Percentiles rank a stretch among this genome's conserved stretches.
These are phyloP conservation scores for Spatholobus suberectus DNA, from an alignment of 306 rosid species.

Conservation along the genomic window DNA sequence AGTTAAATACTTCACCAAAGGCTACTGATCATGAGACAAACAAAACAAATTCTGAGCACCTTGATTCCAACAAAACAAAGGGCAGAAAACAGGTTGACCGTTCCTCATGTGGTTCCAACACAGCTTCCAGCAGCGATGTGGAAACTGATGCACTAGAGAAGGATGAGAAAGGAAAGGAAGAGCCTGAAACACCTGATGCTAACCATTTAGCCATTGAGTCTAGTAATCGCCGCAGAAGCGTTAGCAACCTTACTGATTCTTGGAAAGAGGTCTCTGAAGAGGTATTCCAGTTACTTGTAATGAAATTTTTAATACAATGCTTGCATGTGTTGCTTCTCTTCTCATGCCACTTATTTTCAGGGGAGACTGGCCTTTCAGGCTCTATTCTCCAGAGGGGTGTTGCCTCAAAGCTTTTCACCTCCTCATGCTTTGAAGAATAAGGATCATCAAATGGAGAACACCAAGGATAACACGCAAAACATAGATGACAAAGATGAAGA, in stretches of 20 bases:
- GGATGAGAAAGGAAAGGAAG: constrained; percentile 67
- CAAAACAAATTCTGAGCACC: constrained; percentile 58
- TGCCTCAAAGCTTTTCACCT: constrained; percentile 96
- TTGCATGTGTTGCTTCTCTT: constrained; percentile 39
- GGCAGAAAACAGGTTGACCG: constrained; percentile 79
- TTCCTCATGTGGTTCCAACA: constrained; percentile 95
- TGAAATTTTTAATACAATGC: constrained; percentile 23
- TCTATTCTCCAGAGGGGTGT: constrained; percentile 78
- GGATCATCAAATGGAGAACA: constrained; percentile 47
- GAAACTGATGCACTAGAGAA: constrained; percentile 88
- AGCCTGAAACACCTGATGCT: constrained; percentile 60
- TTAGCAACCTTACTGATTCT: constrained; percentile 63
- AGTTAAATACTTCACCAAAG: constrained; percentile 55
- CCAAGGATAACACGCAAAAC: constrained; percentile 44
- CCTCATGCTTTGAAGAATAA: constrained; percentile 51
- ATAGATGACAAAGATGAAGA: constrained; percentile 42
- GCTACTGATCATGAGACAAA: constrained; percentile 56
- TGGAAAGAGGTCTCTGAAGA: constrained; percentile 97
- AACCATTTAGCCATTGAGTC: constrained; percentile 58
- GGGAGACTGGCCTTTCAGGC: constrained; percentile 93
- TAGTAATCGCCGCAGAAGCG: constrained; percentile 67
- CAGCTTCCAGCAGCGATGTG: constrained; percentile 84
- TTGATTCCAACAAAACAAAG: constrained; percentile 59
- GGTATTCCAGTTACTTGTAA: constrained; percentile 53
- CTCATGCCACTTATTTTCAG: constrained; percentile 52